phyloP scores from a whole-genome alignment of 2,329 filamentous ascomycete genomes.

The Aspergillus puulaauensis region DNA sequence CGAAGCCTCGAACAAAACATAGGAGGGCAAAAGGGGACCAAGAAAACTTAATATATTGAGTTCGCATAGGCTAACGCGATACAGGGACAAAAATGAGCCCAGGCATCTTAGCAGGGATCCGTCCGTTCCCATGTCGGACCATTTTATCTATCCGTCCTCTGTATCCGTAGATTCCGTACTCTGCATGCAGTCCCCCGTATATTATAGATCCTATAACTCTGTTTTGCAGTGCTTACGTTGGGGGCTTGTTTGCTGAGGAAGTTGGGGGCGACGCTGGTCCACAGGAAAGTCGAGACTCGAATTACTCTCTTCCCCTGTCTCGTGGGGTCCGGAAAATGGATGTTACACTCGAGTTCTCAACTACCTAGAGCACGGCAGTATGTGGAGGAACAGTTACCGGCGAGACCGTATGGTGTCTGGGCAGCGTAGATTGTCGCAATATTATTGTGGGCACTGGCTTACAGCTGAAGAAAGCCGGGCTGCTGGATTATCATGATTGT shows the following conservation, averaged over 20 bases:
- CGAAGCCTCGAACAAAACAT: no score
- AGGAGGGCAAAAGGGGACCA: not conserved
- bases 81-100: not conserved
- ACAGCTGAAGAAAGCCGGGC: no score
- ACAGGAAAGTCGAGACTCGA: not conserved
- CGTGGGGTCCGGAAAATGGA: constrained; percentile 1
- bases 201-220: no score
- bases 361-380: not conserved
- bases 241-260: not conserved
- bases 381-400: no score
- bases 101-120: not conserved
- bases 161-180: no score
- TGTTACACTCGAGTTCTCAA: not conserved
- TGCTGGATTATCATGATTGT: no score
- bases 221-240: not conserved
- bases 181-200: no score
- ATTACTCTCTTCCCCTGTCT: not conserved
- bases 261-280: not conserved
- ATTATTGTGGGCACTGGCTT: no score
- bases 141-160: no score
- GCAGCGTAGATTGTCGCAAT: no score
- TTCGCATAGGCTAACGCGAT: not conserved
- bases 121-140: not conserved
- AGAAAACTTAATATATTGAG: not conserved
- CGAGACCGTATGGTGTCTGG: no score